A percentile compares a stretch with the other conserved stretches of the same genome.
Evolutionary conservation across 2,329 filamentous ascomycete genomes (phyloP).

Genomic region (Fusarium fracticaudum): DNA sequence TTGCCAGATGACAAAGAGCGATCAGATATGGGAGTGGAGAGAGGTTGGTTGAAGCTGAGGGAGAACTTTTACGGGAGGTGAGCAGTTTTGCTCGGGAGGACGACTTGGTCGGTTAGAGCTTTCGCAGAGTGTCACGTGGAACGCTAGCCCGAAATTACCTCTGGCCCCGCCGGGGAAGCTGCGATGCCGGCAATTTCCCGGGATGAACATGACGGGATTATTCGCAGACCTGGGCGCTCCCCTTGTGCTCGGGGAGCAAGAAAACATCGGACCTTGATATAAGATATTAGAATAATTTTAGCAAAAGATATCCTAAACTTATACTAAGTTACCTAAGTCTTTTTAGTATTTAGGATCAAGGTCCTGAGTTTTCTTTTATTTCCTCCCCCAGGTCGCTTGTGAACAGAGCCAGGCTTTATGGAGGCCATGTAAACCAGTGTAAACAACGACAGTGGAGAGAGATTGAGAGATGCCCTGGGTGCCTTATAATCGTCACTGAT

Average conservation of each 20-base stretch:
- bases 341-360: background rate
- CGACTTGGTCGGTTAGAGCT: conserved; percentile 57
- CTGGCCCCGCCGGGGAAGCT: conserved; percentile 32
- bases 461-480: background rate
- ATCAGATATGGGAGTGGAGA: conserved; percentile 68
- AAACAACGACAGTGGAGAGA: background rate
- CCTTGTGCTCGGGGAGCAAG: background rate
- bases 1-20: conserved; percentile 75
- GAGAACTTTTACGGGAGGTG: conserved; percentile 59
- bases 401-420: background rate
- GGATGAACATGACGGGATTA: conserved; percentile 40
- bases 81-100: conserved; percentile 59
- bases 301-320: background rate
- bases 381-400: background rate
- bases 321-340: no score
- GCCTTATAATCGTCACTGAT: conserved; percentile 12
- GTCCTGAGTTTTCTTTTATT: background rate
- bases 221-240: conserved; percentile 26
- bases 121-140: conserved; percentile 53
- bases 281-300: background rate
- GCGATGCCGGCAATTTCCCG: conserved; percentile 47
- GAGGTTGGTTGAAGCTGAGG: conserved; percentile 61
- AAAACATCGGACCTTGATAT: background rate
- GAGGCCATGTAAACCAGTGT: background rate
- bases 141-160: conserved; percentile 45